Evolutionary conservation across 805 yeast genomes (phyloP).

Genomic region (Metschnikowia lunata): DNA sequence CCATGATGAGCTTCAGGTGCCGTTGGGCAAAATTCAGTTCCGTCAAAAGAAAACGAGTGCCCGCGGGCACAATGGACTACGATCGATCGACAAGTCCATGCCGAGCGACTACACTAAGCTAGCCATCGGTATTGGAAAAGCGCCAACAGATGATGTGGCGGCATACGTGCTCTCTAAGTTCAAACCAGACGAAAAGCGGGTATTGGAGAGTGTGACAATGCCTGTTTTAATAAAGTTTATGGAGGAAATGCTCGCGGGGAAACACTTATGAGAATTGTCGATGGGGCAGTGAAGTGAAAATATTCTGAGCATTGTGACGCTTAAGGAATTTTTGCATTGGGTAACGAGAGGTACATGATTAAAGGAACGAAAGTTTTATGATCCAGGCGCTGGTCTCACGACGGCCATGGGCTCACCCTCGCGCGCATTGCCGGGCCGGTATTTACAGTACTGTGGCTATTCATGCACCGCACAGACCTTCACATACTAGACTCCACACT

Average conservation of each 20-base stretch:
- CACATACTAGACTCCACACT: too few relatives aligned
- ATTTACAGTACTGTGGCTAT: too few relatives aligned
- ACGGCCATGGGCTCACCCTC: too few relatives aligned
- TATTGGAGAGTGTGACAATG: constrained; percentile 37
- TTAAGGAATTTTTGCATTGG: too few relatives aligned
- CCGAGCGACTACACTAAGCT: constrained; percentile 59
- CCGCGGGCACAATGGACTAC: constrained; percentile 84
- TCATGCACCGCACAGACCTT: too few relatives aligned
- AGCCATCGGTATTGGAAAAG: constrained; percentile 75
- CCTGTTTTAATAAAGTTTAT: constrained; percentile 37
- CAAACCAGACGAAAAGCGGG: constrained; percentile 39
- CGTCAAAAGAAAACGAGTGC: constrained; percentile 57
- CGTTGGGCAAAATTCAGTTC: constrained; percentile 61
- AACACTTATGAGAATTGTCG: constrained; percentile 1
- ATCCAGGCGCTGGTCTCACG: too few relatives aligned
- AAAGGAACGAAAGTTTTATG: too few relatives aligned
- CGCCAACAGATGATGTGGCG: constrained; percentile 50
- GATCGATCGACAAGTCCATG: constrained; percentile 45
- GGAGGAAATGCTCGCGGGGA: constrained; percentile 27
- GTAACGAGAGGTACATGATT: too few relatives aligned
- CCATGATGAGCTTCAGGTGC: constrained; percentile 74
- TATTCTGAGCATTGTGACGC: too few relatives aligned
- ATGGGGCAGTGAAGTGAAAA: too few relatives aligned
- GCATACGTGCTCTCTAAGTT: constrained; percentile 61
- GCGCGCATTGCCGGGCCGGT: too few relatives aligned